Percentiles rank a stretch among this genome's conserved stretches.
Evolutionary conservation across 2,329 filamentous ascomycete genomes (phyloP).

Genomic region (Leptosphaerulina australis): DNA sequence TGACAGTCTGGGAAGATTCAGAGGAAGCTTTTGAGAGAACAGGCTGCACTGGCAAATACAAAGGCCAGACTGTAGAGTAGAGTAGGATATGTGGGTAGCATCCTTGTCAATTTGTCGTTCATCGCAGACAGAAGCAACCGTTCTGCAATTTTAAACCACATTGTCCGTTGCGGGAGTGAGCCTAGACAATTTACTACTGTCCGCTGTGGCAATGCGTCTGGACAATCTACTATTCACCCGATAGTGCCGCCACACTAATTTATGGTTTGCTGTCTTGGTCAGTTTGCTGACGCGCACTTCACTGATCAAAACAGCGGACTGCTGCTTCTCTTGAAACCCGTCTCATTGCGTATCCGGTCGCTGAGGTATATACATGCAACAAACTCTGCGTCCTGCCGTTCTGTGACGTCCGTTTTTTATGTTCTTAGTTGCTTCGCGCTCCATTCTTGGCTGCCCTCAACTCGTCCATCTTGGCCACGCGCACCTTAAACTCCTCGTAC

Average conservation of each 20-base stretch:
- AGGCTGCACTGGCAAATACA: slow-evolving; percentile 50
- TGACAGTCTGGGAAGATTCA: slow-evolving; percentile 69
- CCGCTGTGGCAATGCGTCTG: no score
- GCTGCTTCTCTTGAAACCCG: not conserved
- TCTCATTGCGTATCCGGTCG: slow-evolving; percentile 20
- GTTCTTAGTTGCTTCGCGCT: slow-evolving; percentile 76
- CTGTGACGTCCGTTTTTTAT: slow-evolving; percentile 1
- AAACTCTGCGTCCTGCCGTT: slow-evolving; percentile 5
- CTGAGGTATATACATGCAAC: slow-evolving; percentile 46
- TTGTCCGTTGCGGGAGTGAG: no score
- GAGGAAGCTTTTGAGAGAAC: slow-evolving; percentile 64
- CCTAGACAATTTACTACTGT: no score
- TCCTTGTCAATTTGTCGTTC: no score
- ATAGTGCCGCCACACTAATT: no score
- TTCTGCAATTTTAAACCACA: no score
- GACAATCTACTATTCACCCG: no score
- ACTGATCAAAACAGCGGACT: not conserved
- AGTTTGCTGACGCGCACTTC: no score
- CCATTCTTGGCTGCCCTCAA: slow-evolving; percentile 83
- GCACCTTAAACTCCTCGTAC: slow-evolving; percentile 98
- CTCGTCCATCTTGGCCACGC: slow-evolving; percentile 98
- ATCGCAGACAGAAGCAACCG: no score
- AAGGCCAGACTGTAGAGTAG: slow-evolving; percentile 40
- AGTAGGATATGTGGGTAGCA: not conserved
- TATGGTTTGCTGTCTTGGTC: no score